A percentile compares a stretch with the other conserved stretches of the same genome.
Evolutionary conservation across 306 rosid genomes (phyloP).

Genomic region (Fragaria ananassa): DNA sequence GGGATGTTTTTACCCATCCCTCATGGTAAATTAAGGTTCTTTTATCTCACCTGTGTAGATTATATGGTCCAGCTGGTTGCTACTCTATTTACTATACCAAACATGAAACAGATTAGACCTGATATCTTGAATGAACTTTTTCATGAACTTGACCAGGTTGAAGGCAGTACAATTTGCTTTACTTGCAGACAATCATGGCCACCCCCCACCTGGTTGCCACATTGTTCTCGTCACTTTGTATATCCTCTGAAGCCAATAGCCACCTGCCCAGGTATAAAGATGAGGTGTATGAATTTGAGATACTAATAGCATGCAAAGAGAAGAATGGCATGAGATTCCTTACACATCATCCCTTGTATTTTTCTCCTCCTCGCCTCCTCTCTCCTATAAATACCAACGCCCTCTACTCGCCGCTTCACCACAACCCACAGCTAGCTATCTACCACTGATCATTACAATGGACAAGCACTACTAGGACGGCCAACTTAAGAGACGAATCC

Average conservation of each 20-base stretch:
- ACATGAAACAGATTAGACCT: background rate
- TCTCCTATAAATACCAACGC: conserved; percentile 19
- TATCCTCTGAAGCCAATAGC: background rate
- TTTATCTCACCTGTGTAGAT: background rate
- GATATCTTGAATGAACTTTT: background rate
- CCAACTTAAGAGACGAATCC: too few relatives aligned
- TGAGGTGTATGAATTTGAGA: conserved; percentile 21
- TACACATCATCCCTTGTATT: background rate
- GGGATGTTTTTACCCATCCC: too few relatives aligned
- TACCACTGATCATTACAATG: background rate
- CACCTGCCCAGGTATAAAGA: conserved; percentile 2
- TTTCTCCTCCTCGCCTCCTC: background rate
- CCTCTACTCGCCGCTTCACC: conserved; percentile 17
- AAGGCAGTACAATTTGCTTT: background rate
- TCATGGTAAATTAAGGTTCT: background rate
- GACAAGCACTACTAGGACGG: background rate
- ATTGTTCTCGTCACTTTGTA: background rate
- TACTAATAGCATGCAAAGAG: conserved; percentile 15
- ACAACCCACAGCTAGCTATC: background rate
- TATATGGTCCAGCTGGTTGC: background rate
- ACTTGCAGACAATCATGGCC: background rate
- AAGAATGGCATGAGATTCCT: conserved; percentile 26
- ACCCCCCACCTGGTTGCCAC: background rate
- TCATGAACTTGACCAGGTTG: background rate
- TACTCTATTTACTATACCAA: background rate